Evolutionary conservation across 352 stramenopile species (phyloP).

Genomic region (Peronosclerospora sorghi): DNA sequence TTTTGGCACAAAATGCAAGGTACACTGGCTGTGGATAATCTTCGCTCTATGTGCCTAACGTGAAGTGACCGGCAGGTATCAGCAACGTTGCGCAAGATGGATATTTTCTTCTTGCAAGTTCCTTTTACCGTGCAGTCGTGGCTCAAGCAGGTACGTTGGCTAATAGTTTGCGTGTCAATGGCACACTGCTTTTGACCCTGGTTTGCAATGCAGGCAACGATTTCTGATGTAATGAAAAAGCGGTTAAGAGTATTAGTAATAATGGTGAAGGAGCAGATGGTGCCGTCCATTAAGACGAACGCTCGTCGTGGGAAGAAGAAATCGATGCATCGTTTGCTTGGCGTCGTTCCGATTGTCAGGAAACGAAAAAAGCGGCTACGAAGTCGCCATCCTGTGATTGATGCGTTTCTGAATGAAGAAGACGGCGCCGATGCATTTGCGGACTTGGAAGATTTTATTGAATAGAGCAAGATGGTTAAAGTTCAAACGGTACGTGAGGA

Average conservation of each 20-base stretch:
- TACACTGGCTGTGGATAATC: conserved; percentile 1
- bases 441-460: conserved; percentile 74
- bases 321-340: conserved; percentile 25
- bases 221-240: conserved; percentile 13
- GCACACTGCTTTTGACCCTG: background rate
- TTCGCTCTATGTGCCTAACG: background rate
- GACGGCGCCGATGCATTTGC: conserved; percentile 54
- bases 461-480: conserved; percentile 17
- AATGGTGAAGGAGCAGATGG: conserved; percentile 31
- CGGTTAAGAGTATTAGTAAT: conserved; percentile 25
- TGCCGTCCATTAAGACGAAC: conserved; percentile 6
- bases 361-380: conserved; percentile 42
- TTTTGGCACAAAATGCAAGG: conserved; percentile 29
- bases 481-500: background rate
- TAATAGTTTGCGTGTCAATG: background rate
- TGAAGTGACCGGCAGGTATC: conserved; percentile 21
- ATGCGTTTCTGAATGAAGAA: conserved; percentile 67
- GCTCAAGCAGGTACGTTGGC: conserved; percentile 27
- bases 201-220: conserved; percentile 12
- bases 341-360: conserved; percentile 43
- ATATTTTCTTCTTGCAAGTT: conserved; percentile 54
- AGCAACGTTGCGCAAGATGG: conserved; percentile 43
- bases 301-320: conserved; percentile 13
- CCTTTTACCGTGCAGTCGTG: conserved; percentile 25
- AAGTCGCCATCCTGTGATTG: conserved; percentile 62